phyloP scores from a whole-genome alignment of 352 stramenopile genomes.

The Phytophthora uliginosa region DNA sequence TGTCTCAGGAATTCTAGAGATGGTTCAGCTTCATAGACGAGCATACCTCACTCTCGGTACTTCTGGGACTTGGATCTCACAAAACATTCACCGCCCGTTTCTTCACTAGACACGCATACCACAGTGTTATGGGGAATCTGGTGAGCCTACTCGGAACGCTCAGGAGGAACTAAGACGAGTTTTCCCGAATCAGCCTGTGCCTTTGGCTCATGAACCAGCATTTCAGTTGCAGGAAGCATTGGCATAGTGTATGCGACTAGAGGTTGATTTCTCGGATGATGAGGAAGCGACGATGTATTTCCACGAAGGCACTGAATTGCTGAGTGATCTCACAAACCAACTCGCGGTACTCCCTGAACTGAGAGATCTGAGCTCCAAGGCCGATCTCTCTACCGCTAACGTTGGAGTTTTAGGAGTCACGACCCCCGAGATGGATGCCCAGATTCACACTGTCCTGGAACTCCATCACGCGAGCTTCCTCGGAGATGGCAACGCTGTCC shows the following conservation, averaged over 20 bases:
- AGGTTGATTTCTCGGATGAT: not conserved
- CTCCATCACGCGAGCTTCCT: too few relatives aligned
- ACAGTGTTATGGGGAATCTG: not conserved
- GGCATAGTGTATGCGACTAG: not conserved
- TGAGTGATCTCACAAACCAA: constrained; percentile 4
- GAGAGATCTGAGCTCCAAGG: not conserved
- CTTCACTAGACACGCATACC: not conserved
- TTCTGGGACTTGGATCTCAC: not conserved
- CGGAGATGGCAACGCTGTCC: too few relatives aligned
- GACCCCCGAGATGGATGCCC: too few relatives aligned
- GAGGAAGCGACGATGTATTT: constrained; percentile 5
- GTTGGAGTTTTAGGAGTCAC: not conserved
- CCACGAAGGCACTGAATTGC: constrained; percentile 15
- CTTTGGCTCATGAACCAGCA: not conserved
- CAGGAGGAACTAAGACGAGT: not conserved
- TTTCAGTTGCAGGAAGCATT: not conserved
- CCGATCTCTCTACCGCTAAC: not conserved
- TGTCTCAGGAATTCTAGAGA: too few relatives aligned
- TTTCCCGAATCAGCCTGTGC: not conserved
- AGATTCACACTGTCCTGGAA: too few relatives aligned
- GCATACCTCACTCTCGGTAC: too few relatives aligned
- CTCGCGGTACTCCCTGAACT: constrained; percentile 6
- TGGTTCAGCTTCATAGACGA: too few relatives aligned
- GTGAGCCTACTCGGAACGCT: not conserved
- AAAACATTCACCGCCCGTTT: not conserved